A percentile compares a stretch with the other conserved stretches of the same genome.
phyloP scores from a whole-genome alignment of 495 filamentous ascomycete genomes.

The Pyrenopolyporus hunteri region DNA sequence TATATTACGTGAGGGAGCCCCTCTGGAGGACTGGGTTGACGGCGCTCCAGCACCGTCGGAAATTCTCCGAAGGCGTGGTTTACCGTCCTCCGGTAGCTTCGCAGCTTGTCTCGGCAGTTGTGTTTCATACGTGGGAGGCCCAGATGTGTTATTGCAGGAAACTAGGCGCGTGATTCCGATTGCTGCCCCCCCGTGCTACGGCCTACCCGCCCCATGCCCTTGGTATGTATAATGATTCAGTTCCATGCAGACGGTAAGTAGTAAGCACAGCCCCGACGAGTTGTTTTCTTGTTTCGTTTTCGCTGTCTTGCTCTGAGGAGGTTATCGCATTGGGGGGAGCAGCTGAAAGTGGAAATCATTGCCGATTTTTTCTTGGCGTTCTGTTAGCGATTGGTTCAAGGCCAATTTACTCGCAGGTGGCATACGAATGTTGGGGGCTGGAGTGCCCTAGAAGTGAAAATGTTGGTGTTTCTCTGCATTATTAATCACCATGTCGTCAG shows the following conservation, averaged over 20 bases:
- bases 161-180: constrained; percentile 33
- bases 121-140: constrained; percentile 21
- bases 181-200: constrained; percentile 11
- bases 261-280: constrained; percentile 34
- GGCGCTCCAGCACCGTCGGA: background rate
- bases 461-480: constrained; percentile 5
- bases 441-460: constrained; percentile 10
- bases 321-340: constrained; percentile 7
- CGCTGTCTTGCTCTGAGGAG: background rate
- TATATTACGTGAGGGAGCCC: constrained; percentile 1
- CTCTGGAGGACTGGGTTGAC: background rate
- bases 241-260: constrained; percentile 23
- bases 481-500: constrained; percentile 11
- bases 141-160: constrained; percentile 4
- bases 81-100: constrained; percentile 6
- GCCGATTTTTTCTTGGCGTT: constrained; percentile 33
- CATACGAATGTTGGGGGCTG: constrained; percentile 15
- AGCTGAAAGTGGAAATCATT: constrained; percentile 32
- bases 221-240: constrained; percentile 18
- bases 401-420: constrained; percentile 3
- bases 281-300: constrained; percentile 13
- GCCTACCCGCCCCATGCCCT: no score
- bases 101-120: constrained; percentile 35
- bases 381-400: constrained; percentile 23
- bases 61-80: constrained; percentile 20